Evolutionary conservation across 2,329 filamentous ascomycete genomes (phyloP).

Genomic region (Ciborinia camelliae): DNA sequence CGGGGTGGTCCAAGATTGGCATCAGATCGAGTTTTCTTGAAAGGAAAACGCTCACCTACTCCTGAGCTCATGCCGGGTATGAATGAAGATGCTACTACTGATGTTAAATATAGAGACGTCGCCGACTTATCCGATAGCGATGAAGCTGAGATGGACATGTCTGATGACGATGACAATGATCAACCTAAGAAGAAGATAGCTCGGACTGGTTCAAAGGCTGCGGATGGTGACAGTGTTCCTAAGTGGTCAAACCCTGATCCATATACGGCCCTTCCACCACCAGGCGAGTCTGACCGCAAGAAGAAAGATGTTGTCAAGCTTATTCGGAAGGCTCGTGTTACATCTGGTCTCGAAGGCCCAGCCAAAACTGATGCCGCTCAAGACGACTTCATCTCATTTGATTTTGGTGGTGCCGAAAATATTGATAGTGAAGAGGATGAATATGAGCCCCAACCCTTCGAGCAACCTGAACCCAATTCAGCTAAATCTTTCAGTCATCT

Average conservation of each 20-base stretch:
- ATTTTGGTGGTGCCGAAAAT: slow-evolving; percentile 47
- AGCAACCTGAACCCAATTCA: background rate
- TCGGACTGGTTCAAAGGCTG: slow-evolving; percentile 39
- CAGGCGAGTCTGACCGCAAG: slow-evolving; percentile 68
- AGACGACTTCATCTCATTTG: slow-evolving; percentile 89
- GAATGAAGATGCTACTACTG: slow-evolving; percentile 32
- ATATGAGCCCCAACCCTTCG: slow-evolving; percentile 27
- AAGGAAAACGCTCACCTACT: slow-evolving; percentile 38
- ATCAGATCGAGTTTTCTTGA: slow-evolving; percentile 37
- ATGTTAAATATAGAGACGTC: slow-evolving; percentile 51
- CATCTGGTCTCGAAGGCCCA: slow-evolving; percentile 46
- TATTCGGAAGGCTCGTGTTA: slow-evolving; percentile 83
- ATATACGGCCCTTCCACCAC: slow-evolving; percentile 81
- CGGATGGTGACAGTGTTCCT: slow-evolving; percentile 49
- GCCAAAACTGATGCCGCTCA: slow-evolving; percentile 53
- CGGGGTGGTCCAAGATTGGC: slow-evolving; percentile 33
- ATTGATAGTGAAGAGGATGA: slow-evolving; percentile 27
- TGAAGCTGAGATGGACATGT: slow-evolving; percentile 59
- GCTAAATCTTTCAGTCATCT: slow-evolving; percentile 15
- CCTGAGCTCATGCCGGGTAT: slow-evolving; percentile 39
- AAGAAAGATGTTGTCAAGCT: slow-evolving; percentile 85
- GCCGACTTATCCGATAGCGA: slow-evolving; percentile 62
- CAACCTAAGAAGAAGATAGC: slow-evolving; percentile 46
- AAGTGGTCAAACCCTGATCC: slow-evolving; percentile 97
- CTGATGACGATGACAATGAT: slow-evolving; percentile 42